Base-by-base conservation (phyloP, 208 protist species). In the Crithidia acanthocephali region DNA sequence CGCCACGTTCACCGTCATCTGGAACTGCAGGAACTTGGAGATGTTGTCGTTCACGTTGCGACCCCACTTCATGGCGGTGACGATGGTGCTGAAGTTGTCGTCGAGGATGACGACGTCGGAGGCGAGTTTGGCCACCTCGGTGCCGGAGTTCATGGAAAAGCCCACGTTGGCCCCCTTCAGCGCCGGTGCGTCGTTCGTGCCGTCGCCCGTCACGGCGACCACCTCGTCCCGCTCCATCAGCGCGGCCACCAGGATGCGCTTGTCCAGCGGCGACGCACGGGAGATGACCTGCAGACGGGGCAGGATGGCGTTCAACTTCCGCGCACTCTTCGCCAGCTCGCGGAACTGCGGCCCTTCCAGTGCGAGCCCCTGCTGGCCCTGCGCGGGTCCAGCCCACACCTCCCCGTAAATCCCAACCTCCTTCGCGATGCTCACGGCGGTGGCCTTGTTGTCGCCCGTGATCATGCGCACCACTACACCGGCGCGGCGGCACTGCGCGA, bases 81-180 rank as follows among this genome's bases (percentile, higher is more conserved):
- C 98, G 77, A 99, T 99, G 6, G 97, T 97, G 13, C 74, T 65
- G 68, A 99, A 99, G 85, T 99, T 99, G 90, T 99, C 97, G 67
- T 99, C 92, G 25, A 98, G 82, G 33, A 99, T 85, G 22, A 99
- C 79, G 59, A 99, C 98, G 81, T 99, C 97, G 1, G 91, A 94
- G 13, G 98, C 94, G 7, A 96, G 84, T 72, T 98, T 98, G 3
- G 98, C 96, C 10, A 98, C 95, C 64, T 97, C 90, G 48, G 87
- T 97, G 25, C 92, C 94, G 37, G 78, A 89, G 79, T 98, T 97
- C 97, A 99, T 87, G 2, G 96, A 95, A 53, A 99, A 90, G 48
- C 99, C 99, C 1, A 99, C 98, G 78, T 99, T 89, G 32, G 97
- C 96, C 58, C 98, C 82, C 81, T 99, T 99, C 20, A 99, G 86